These are phyloP conservation scores for Rhizopogon rudus DNA, from an alignment of 768 basidiomycete species.

Conservation along the genomic window DNA sequence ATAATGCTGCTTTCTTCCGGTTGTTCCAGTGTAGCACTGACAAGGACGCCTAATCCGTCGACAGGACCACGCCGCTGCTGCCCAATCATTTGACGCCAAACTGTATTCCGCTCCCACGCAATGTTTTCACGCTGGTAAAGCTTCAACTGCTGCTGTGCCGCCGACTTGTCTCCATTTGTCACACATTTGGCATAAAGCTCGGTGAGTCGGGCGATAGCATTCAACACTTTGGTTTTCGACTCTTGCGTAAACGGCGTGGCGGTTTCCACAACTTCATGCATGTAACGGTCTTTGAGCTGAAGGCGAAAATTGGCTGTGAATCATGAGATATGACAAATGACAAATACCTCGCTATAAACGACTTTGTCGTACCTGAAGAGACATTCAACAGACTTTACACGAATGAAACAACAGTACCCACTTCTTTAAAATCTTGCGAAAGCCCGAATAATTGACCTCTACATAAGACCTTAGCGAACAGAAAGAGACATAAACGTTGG, in stretches of 20 bases:
- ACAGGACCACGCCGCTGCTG: constrained; percentile 60
- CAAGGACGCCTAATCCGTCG: constrained; percentile 27
- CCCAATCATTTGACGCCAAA: constrained; percentile 95
- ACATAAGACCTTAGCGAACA: constrained; percentile 81
- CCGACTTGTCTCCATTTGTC: constrained; percentile 58
- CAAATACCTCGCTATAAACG: constrained; percentile 57
- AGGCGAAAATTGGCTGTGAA: not conserved
- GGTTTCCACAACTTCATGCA: constrained; percentile 64
- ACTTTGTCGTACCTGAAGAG: constrained; percentile 90
- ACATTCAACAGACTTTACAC: not conserved
- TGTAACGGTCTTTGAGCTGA: constrained; percentile 74
- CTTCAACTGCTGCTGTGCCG: constrained; percentile 78
- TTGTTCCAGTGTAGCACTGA: constrained; percentile 45
- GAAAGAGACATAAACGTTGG: constrained; percentile 71
- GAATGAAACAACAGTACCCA: constrained; percentile 30
- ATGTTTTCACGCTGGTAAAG: constrained; percentile 89
- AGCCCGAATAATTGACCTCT: constrained; percentile 89
- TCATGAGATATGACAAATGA: not conserved
- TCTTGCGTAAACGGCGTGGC: constrained; percentile 62
- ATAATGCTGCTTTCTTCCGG: constrained; percentile 32
- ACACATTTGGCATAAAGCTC: constrained; percentile 84
- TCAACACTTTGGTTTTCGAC: constrained; percentile 59
- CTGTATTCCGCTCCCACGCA: constrained; percentile 96
- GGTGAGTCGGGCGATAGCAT: constrained; percentile 52
- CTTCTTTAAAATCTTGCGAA: constrained; percentile 96